Conservation (phyloP, 768 basidiomycete species). For the Termitomyces sp. region DNA sequence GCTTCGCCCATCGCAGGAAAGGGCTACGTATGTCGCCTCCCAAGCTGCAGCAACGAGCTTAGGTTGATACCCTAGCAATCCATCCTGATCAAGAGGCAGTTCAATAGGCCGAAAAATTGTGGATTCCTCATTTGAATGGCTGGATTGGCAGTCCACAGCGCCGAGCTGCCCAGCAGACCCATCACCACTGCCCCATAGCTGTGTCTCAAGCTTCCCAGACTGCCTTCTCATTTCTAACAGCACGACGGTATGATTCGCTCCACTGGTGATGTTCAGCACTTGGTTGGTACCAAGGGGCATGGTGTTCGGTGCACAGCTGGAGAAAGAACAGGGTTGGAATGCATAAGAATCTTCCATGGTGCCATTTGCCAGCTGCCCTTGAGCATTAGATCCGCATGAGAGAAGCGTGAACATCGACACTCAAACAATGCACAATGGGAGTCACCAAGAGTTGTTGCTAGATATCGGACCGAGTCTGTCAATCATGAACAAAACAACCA, state of each 20-base stretch:
- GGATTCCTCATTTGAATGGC: slow-evolving; percentile 12
- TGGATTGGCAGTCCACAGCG: slow-evolving; percentile 20
- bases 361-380: slow-evolving; percentile 44
- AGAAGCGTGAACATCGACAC: slow-evolving; percentile 8
- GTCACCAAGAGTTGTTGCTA: neutral
- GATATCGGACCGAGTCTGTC: neutral
- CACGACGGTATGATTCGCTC: slow-evolving; percentile 77
- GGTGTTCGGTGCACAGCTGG: slow-evolving; percentile 17
- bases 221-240: slow-evolving; percentile 38
- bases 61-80: slow-evolving; percentile 35
- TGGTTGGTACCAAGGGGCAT: slow-evolving; percentile 23
- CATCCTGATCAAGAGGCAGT: slow-evolving; percentile 29
- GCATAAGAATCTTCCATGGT: slow-evolving; percentile 38
- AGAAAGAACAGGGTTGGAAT: slow-evolving; percentile 37
- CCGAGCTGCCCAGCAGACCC: slow-evolving; percentile 72
- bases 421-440: neutral
- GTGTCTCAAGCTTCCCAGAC: slow-evolving; percentile 15
- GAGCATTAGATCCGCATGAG: slow-evolving; percentile 38
- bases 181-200: slow-evolving; percentile 76
- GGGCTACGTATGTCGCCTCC: slow-evolving; percentile 78
- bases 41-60: slow-evolving; percentile 62
- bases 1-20: slow-evolving; percentile 33
- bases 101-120: slow-evolving; percentile 44
- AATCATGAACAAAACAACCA: too few species aligned
- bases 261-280: slow-evolving; percentile 53